Evolutionary conservation across 2,329 filamentous ascomycete species (phyloP).

Genomic region (Venturia aucupariae): DNA sequence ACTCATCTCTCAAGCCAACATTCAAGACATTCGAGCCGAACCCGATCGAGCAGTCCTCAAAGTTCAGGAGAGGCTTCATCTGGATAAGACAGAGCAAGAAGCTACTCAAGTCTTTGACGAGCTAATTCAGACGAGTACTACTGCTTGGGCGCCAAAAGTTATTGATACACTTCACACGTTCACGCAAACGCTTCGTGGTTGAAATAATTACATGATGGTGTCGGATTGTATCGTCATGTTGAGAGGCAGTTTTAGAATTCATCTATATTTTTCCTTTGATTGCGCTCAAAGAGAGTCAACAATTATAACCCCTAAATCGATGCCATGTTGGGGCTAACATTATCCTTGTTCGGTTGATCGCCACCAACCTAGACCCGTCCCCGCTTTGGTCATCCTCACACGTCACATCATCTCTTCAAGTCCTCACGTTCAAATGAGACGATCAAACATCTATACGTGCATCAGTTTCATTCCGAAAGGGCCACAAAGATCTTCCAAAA

Average conservation of each 20-base stretch:
- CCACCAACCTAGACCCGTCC: not conserved
- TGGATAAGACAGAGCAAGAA: constrained; percentile 87
- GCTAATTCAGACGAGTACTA: constrained; percentile 83
- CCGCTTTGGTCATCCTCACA: not conserved
- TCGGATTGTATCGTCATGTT: not conserved
- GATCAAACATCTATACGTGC: not conserved
- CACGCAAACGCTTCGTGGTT: constrained; percentile 52
- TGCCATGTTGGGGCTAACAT: not conserved
- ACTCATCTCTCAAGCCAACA: constrained; percentile 95
- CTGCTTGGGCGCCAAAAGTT: constrained; percentile 82
- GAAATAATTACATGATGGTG: not conserved
- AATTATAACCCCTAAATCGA: not conserved
- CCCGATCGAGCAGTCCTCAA: constrained; percentile 91
- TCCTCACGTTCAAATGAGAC: not conserved
- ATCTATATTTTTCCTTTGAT: too few relatives aligned
- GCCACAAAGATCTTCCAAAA: not conserved
- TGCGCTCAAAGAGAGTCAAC: not conserved
- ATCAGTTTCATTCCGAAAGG: not conserved
- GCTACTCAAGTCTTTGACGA: constrained; percentile 80
- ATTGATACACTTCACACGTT: constrained; percentile 93
- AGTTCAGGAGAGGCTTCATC: constrained; percentile 86
- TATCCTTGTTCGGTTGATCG: not conserved
- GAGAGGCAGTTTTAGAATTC: too few relatives aligned
- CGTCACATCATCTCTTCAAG: not conserved
- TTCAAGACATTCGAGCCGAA: constrained; percentile 87